phyloP scores from a whole-genome alignment of 108 stramenopile species.

The Skeletonema tropicum region DNA sequence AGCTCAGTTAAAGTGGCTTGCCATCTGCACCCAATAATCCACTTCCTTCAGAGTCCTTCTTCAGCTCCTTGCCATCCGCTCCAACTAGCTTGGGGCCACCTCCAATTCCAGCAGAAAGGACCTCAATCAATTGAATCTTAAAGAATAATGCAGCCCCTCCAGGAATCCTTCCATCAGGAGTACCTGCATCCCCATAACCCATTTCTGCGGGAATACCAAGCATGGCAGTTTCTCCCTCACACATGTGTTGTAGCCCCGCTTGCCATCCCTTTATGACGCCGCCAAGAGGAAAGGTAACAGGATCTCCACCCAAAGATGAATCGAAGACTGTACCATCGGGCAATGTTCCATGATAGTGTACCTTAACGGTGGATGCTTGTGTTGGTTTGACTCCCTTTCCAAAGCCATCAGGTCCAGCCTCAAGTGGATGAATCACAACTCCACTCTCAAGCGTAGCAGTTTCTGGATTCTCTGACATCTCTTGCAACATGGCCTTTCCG shows the following conservation, averaged over 20 bases:
- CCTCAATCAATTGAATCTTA: conserved; percentile 84
- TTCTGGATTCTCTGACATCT: conserved; percentile 72
- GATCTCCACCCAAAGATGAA: conserved; percentile 75
- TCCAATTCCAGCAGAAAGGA: conserved; percentile 74
- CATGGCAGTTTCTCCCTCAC: conserved; percentile 89
- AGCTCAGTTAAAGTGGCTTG: conserved; percentile 5
- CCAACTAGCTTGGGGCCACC: conserved; percentile 72
- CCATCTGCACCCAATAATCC: conserved; percentile 76
- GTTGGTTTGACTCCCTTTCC: conserved; percentile 73
- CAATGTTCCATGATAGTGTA: conserved; percentile 86
- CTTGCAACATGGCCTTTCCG: conserved; percentile 74
- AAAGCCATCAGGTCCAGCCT: conserved; percentile 70
- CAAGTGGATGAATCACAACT: conserved; percentile 75
- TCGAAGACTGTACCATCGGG: conserved; percentile 89
- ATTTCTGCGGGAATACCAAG: conserved; percentile 81
- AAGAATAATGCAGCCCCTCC: conserved; percentile 86
- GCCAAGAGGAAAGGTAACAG: conserved; percentile 71
- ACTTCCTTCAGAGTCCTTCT: conserved; percentile 34
- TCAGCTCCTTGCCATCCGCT: conserved; percentile 66
- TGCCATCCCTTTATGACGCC: conserved; percentile 82
- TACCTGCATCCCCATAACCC: conserved; percentile 79
- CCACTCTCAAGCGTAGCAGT: conserved; percentile 64
- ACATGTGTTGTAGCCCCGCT: conserved; percentile 77
- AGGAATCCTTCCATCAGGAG: conserved; percentile 84
- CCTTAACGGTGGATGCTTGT: conserved; percentile 66